Conservation (phyloP, 495 filamentous ascomycete species). For the Sordaria brevicollis region DNA sequence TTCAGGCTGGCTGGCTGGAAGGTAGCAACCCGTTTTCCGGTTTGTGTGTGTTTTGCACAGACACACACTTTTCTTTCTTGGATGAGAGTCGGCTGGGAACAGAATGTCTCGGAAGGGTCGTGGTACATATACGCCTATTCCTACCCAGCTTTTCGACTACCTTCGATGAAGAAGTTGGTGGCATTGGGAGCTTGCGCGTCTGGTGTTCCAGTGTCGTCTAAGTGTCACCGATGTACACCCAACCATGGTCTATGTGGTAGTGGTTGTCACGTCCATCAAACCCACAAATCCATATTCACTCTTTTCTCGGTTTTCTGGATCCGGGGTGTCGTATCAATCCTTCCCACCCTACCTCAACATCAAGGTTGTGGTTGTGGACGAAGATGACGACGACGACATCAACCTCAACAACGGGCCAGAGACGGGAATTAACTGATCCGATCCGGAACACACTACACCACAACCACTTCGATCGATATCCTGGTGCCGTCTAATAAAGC, state of each 20-base stretch:
- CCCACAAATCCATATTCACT: background rate
- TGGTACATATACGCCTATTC: background rate
- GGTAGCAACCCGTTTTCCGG: background rate
- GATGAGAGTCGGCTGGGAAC: background rate
- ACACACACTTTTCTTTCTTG: background rate
- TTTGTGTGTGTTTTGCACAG: background rate
- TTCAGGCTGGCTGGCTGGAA: background rate
- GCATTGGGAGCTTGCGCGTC: background rate
- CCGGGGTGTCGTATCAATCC: background rate
- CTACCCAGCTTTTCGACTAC: too few species aligned
- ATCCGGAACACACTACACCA: too few species aligned
- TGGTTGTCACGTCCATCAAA: background rate
- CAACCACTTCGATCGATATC: too few species aligned
- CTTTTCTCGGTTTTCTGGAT: background rate
- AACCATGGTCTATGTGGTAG: background rate
- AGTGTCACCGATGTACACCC: background rate
- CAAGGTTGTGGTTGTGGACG: too few species aligned
- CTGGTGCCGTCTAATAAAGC: background rate
- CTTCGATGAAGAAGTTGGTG: too few species aligned
- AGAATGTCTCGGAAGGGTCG: background rate
- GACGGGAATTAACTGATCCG: background rate
- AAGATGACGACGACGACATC: background rate
- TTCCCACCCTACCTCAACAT: background rate
- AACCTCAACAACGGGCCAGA: too few species aligned
- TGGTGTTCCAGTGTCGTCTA: background rate